Base-by-base conservation (phyloP, 2,329 filamentous ascomycete genomes). In the Exophiala dermatitidis region DNA sequence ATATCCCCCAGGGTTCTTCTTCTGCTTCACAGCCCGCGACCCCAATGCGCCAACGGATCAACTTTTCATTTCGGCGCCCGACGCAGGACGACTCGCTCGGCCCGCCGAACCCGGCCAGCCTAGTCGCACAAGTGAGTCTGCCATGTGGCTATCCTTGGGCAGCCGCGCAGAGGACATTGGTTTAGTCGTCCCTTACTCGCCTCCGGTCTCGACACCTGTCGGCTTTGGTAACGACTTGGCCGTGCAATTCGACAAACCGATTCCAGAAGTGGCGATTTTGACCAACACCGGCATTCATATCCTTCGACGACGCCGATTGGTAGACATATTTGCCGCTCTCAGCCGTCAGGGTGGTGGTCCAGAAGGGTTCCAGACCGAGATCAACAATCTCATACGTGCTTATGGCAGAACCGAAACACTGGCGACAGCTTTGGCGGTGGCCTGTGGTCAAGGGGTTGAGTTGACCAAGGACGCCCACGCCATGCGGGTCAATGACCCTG, bases 221-320 rank as follows among this genome's bases (percentile, higher is more conserved):
- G 91, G 90, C 0, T 97, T 95, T 64, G 90, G 91, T 7, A 98
- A 98, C 63, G 93, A 98, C 71, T 76, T 97, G 52, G 89, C 93
- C 1, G 86, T 95, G n/a, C 94, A 98, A 63, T 98, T 93, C 63
- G 93, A 98, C 64, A 79, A 87, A 55, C 76, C 83, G 0, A 79
- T 86, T 0, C 83, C 85, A 47, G 91, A 98, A 66, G 83, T 97
- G 59, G 93, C 91, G 1, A 82, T 98, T 44, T 77, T 98, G 50
- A 97, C 93, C 32, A 95, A 93, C 63, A 89, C 82, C 9, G 93
- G 93, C 2, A 82, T 98, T 49, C 89, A 96, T 64, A 80, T 95
- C 5, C 81, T 97, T 50, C 84, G 89, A 50, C 79, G 93, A 46
- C 80, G 89, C 64, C 79, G 93, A 50, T 77, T 97, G 3, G 90